Percentiles rank a stretch among this genome's conserved stretches.
phyloP scores from a whole-genome alignment of 768 basidiomycete species.

The Zangia roseola region DNA sequence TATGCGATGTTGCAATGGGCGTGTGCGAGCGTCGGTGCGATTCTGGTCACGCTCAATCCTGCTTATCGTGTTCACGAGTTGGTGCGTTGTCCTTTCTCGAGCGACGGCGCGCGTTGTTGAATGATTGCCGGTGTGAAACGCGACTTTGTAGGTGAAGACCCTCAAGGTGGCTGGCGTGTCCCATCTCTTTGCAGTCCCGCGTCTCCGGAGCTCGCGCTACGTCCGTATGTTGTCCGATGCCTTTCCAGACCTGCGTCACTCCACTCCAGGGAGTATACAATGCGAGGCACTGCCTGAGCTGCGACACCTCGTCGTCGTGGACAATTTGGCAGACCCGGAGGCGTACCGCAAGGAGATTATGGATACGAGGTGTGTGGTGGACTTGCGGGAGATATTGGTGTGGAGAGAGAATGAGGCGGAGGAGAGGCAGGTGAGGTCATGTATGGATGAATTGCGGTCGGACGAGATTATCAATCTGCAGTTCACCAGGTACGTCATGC shows the following conservation, averaged over 20 bases:
- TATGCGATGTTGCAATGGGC: constrained; percentile 87
- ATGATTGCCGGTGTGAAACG: background rate
- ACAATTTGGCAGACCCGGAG: constrained; percentile 47
- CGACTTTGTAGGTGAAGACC: constrained; percentile 47
- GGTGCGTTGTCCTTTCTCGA: constrained; percentile 33
- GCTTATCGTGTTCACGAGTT: constrained; percentile 73
- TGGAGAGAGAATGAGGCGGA: constrained; percentile 60
- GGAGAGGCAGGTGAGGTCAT: constrained; percentile 41
- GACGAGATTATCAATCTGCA: constrained; percentile 82
- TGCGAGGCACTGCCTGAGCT: constrained; percentile 59
- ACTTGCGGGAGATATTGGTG: constrained; percentile 70
- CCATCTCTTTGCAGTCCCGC: constrained; percentile 72
- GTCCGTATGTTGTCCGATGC: constrained; percentile 55
- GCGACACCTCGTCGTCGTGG: constrained; percentile 62
- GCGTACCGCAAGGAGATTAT: constrained; percentile 41
- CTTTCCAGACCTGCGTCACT: constrained; percentile 53
- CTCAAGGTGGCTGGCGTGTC: constrained; percentile 63
- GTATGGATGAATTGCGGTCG: constrained; percentile 41
- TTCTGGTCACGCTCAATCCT: constrained; percentile 81
- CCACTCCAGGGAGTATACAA: constrained; percentile 54
- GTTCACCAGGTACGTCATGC: constrained; percentile 66
- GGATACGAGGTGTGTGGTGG: constrained; percentile 51
- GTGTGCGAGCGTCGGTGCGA: constrained; percentile 80
- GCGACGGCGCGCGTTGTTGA: background rate
- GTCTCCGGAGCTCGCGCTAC: constrained; percentile 64